Evolutionary conservation across 2,329 filamentous ascomycete species (phyloP).

Genomic region (Colletotrichum godetiae): DNA sequence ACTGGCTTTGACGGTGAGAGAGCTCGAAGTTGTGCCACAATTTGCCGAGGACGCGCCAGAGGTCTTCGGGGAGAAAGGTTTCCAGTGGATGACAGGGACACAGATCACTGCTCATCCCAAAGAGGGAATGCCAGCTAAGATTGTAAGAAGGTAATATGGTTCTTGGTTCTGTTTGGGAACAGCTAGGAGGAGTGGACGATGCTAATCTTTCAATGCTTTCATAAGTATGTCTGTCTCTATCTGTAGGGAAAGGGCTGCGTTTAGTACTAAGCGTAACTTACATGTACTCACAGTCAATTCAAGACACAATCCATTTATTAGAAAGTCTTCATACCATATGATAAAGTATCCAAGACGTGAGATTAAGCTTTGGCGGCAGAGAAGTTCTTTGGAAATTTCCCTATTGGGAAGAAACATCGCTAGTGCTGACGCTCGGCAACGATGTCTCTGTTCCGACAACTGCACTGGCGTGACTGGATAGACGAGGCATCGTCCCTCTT

Average conservation of each 20-base stretch:
- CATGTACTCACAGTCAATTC: too few species aligned
- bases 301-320: too few species aligned
- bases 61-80: slow-evolving; percentile 47
- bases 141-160: neutral
- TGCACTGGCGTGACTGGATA: neutral
- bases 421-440: neutral
- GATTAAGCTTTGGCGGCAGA: neutral
- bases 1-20: slow-evolving; percentile 59
- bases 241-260: too few species aligned
- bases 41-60: slow-evolving; percentile 49
- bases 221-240: too few species aligned
- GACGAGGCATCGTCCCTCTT: neutral
- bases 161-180: neutral
- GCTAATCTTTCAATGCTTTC: too few species aligned
- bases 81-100: slow-evolving; percentile 36
- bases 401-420: neutral
- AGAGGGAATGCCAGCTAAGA: slow-evolving; percentile 38
- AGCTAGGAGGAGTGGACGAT: too few species aligned
- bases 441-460: neutral
- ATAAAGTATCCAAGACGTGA: neutral
- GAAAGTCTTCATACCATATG: too few species aligned
- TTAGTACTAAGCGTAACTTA: too few species aligned
- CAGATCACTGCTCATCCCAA: slow-evolving; percentile 40
- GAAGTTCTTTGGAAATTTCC: neutral
- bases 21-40: slow-evolving; percentile 58